phyloP scores from a whole-genome alignment of 1,284 basidiomycete species.

The Xanthoconium separans region DNA sequence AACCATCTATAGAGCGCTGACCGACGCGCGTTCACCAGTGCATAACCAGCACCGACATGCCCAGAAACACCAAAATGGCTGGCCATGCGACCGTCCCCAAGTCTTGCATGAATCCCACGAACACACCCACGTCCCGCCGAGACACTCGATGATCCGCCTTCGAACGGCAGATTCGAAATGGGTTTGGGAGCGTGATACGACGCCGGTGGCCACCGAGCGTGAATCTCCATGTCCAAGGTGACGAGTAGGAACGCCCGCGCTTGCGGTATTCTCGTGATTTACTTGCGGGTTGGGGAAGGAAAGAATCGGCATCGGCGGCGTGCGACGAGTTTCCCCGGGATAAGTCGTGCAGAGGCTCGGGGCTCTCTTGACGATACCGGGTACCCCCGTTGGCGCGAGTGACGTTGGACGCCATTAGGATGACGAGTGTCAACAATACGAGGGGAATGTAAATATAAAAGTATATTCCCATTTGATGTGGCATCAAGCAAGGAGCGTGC shows the following conservation, averaged over 20 bases:
- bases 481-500: slow-evolving; percentile 65
- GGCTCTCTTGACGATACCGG: slow-evolving; percentile 6
- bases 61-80: slow-evolving; percentile 28
- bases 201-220: slow-evolving; percentile 28
- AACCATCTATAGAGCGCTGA: neutral
- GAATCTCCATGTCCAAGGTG: slow-evolving; percentile 27
- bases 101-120: slow-evolving; percentile 35
- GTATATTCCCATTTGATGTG: slow-evolving; percentile 67
- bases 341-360: slow-evolving; percentile 12
- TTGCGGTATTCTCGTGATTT: slow-evolving; percentile 10
- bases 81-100: slow-evolving; percentile 38
- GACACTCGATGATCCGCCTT: slow-evolving; percentile 9
- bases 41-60: slow-evolving; percentile 29
- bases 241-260: slow-evolving; percentile 19
- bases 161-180: slow-evolving; percentile 1
- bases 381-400: slow-evolving; percentile 14
- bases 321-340: slow-evolving; percentile 5
- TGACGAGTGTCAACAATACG: slow-evolving; percentile 40
- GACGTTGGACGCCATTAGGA: slow-evolving; percentile 38
- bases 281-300: slow-evolving; percentile 19
- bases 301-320: slow-evolving; percentile 4
- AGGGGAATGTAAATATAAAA: slow-evolving; percentile 54
- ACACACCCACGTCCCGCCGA: slow-evolving; percentile 24
- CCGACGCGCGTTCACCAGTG: slow-evolving; percentile 15
- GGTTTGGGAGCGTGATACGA: slow-evolving; percentile 29